Evolutionary conservation across 768 basidiomycete genomes (phyloP).

Genomic region (Termitomyces sp.): DNA sequence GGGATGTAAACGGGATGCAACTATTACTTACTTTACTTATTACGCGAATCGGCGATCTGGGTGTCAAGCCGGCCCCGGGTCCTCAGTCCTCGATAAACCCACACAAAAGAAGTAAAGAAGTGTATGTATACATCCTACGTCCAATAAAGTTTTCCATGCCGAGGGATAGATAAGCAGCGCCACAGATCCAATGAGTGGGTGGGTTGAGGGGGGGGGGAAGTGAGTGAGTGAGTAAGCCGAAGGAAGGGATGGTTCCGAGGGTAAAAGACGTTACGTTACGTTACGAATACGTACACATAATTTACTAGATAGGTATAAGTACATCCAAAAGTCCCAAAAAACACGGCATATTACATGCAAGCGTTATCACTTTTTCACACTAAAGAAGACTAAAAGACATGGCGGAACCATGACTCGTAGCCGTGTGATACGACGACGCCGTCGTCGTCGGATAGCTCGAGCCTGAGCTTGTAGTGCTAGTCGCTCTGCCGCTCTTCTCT

Average conservation of each 20-base stretch:
- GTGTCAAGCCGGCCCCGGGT: not conserved
- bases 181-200: not conserved
- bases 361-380: too few relatives aligned
- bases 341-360: not conserved
- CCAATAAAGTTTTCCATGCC: not conserved
- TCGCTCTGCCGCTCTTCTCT: conserved; percentile 13
- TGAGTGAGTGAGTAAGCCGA: not conserved
- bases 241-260: not conserved
- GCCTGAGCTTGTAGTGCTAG: conserved; percentile 6
- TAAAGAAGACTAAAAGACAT: not conserved
- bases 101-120: too few relatives aligned
- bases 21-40: too few relatives aligned
- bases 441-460: conserved; percentile 17
- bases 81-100: not conserved
- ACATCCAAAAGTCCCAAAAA: conserved; percentile 6
- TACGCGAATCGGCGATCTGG: too few relatives aligned
- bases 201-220: too few relatives aligned
- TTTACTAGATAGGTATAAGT: conserved; percentile 6
- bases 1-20: too few relatives aligned
- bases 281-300: conserved; percentile 6
- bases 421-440: conserved; percentile 17
- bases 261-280: not conserved
- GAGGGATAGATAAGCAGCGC: not conserved
- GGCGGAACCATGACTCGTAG: conserved; percentile 14
- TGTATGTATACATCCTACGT: too few relatives aligned